Conservation (phyloP, 2,329 filamentous ascomycete species). For the Fusarium bactridioides region DNA sequence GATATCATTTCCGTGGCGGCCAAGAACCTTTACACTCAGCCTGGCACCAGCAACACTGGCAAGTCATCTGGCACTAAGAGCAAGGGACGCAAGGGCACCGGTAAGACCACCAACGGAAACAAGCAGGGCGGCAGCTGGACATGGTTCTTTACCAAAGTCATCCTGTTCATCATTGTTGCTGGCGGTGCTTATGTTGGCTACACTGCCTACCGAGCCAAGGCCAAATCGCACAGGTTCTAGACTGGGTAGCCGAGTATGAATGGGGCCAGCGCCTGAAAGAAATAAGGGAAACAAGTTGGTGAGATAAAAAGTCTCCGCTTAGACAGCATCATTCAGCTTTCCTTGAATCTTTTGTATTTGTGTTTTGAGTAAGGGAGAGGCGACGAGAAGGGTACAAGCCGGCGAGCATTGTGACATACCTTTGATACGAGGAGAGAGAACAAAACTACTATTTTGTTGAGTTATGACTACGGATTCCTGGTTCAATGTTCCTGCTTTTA, state of each 20-base stretch:
- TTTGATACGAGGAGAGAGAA: neutral
- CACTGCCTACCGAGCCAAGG: constrained; percentile 79
- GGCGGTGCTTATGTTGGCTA: constrained; percentile 85
- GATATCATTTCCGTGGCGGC: constrained; percentile 89
- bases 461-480: neutral
- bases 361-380: constrained; percentile 25
- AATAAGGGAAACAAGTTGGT: neutral
- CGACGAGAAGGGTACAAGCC: constrained; percentile 12
- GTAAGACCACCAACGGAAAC: constrained; percentile 44
- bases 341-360: constrained; percentile 21
- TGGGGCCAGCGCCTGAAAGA: neutral
- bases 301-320: constrained; percentile 14
- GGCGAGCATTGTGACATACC: constrained; percentile 22
- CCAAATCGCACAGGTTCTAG: constrained; percentile 67
- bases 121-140: constrained; percentile 63
- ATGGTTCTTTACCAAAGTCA: constrained; percentile 79
- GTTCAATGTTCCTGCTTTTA: neutral
- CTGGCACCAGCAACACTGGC: constrained; percentile 52
- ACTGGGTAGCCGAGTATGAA: neutral
- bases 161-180: constrained; percentile 75
- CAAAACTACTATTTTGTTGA: constrained; percentile 20
- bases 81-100: constrained; percentile 47
- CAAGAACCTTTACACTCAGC: constrained; percentile 82
- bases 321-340: constrained; percentile 21
- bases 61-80: constrained; percentile 49